Base-by-base conservation (phyloP, 106 monocot species). In the Alisma plantagoaquatica region DNA sequence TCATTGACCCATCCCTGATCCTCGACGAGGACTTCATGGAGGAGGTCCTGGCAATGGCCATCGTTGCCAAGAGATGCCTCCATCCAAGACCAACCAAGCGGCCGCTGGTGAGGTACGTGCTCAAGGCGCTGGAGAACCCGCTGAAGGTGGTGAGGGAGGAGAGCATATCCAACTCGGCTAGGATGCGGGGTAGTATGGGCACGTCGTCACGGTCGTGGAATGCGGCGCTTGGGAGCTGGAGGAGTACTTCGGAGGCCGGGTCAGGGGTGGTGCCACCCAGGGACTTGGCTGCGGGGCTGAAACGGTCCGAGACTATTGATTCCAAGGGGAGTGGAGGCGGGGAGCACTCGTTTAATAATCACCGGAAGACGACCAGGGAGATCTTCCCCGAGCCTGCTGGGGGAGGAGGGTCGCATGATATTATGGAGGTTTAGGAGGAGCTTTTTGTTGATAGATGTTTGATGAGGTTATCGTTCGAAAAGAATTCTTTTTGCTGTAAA, bases 121-220 rank as follows among this genome's bases (percentile, higher is more conserved):
- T 85, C 41, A 85, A 73, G 25, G 84, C 84, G 0, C 44, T 85
- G 11, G 75, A 85, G 51, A 80, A 85, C 20, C 84, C 84, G 10
- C 27, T 85, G 28, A 80, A 65, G 52, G 67, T 85, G 31, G 69
- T 80, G 25, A 75, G 84, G 43, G 47, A 62, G n/a, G 65, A 70
- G 0, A 43, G 26, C 33, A 1, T 26, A 21, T 71, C 57, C 8
- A 50, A 25, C 26, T 74, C 87, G 4, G 58, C 20, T 31, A 55
- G 64, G 9, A 32, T 78, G 27, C 64, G 72, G 17, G 66, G 54
- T 17, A n/a, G n/a, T n/a, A n/a, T n/a, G n/a, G n/a, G n/a, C n/a
- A 65, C 63, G 7, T 82, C 87, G 4, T 82, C 74, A 9, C 56
- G 69, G 14, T 82, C 82, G 1, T 87, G 87, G 87, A 52, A 58